phyloP scores from a whole-genome alignment of 306 rosid species.

The Trifolium repens region DNA sequence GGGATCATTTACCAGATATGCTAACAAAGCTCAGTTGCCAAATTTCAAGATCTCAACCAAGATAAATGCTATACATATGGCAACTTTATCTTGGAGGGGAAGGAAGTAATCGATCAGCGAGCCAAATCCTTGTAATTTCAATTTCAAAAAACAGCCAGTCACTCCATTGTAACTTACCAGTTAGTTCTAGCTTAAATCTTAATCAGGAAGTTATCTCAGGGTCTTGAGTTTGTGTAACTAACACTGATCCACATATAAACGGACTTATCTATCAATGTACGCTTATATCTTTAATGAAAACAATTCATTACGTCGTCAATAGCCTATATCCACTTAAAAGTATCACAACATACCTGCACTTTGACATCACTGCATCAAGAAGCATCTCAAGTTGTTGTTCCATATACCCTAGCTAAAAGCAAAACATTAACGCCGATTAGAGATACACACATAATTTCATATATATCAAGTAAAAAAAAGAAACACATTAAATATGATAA shows the following conservation, averaged over 20 bases:
- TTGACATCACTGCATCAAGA: slow-evolving; percentile 63
- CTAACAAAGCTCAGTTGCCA: not conserved
- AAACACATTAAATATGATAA: slow-evolving; percentile 11
- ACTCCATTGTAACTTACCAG: not conserved
- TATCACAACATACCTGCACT: slow-evolving; percentile 63
- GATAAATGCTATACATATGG: no score
- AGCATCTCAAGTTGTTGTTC: slow-evolving; percentile 75
- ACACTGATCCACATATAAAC: not conserved
- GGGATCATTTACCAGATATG: not conserved
- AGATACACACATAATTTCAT: slow-evolving; percentile 8
- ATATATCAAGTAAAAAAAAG: no score
- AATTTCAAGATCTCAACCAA: not conserved
- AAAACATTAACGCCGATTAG: slow-evolving; percentile 37
- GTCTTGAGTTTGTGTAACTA: not conserved
- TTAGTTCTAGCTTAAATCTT: not conserved
- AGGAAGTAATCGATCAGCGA: no score
- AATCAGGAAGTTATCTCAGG: not conserved
- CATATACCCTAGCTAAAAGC: slow-evolving; percentile 72
- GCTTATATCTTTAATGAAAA: not conserved
- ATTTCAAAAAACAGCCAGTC: not conserved
- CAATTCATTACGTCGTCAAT: not conserved
- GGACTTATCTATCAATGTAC: not conserved
- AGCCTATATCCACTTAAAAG: slow-evolving; percentile 6
- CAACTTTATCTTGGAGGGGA: no score
- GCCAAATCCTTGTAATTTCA: not conserved